Percentiles rank a stretch among this genome's conserved stretches.
Evolutionary conservation across 257 asterid genomes (phyloP).

Genomic region (Pogostemon cablin): DNA sequence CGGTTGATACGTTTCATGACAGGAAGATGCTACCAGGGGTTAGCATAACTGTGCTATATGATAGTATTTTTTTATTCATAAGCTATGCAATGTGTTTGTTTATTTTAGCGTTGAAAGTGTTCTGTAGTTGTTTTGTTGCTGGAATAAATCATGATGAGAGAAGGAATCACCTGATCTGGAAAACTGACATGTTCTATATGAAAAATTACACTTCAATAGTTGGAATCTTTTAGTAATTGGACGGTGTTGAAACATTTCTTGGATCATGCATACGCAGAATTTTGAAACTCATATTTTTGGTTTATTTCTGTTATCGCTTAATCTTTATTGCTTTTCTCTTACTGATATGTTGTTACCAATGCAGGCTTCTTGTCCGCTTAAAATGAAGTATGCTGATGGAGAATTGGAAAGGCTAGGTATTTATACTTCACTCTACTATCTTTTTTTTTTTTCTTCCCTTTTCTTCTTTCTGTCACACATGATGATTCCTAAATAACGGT

Average conservation of each 20-base stretch:
- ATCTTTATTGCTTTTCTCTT: conserved; percentile 25
- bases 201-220: background rate
- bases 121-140: conserved; percentile 19
- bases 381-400: conserved; percentile 99
- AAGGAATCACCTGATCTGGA: conserved; percentile 19
- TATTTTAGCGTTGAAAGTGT: conserved; percentile 12
- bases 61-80: conserved; percentile 9
- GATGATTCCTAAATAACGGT: conserved; percentile 22
- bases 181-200: conserved; percentile 18
- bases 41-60: conserved; percentile 27
- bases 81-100: conserved; percentile 23
- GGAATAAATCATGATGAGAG: background rate
- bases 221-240: background rate
- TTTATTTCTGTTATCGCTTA: conserved; percentile 16
- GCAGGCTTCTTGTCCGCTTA: conserved; percentile 97
- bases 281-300: no score
- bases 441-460: conserved; percentile 20
- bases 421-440: conserved; percentile 27
- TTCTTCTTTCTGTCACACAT: background rate
- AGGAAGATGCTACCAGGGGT: conserved; percentile 94
- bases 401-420: conserved; percentile 99
- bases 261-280: background rate
- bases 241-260: background rate
- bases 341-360: conserved; percentile 42
- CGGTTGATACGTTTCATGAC: conserved; percentile 76